A percentile compares a stretch with the other conserved stretches of the same genome.
Evolutionary conservation across 179 eudicot genomes (phyloP).

Genomic region (Spergularia azorica): DNA sequence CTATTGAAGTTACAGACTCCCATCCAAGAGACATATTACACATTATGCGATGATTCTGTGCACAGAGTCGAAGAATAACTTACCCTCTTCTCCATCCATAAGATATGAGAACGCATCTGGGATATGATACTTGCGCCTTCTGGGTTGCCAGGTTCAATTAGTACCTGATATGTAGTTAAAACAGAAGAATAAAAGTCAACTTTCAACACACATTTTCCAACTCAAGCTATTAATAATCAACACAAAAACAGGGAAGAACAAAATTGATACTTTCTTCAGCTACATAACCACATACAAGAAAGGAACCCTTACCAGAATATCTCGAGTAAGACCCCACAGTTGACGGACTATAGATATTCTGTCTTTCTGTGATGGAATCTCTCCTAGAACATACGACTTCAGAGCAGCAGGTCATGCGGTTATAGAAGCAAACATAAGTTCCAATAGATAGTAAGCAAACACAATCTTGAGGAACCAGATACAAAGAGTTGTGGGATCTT

Average conservation of each 20-base stretch:
- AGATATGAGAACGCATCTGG: slow-evolving; percentile 87
- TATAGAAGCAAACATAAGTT: slow-evolving; percentile 6
- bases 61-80: slow-evolving; percentile 5
- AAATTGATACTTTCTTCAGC: not conserved
- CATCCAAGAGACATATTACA: not conserved
- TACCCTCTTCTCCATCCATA: slow-evolving; percentile 99
- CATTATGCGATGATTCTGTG: not conserved
- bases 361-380: slow-evolving; percentile 83
- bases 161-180: slow-evolving; percentile 49
- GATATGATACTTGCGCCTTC: slow-evolving; percentile 85
- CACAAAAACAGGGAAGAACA: not conserved
- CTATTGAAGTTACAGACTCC: not conserved
- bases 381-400: slow-evolving; percentile 98
- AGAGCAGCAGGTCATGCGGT: slow-evolving; percentile 10
- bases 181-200: not conserved
- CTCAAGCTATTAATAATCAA: not conserved
- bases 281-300: not conserved
- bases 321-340: slow-evolving; percentile 85
- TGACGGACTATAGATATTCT: slow-evolving; percentile 84
- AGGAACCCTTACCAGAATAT: slow-evolving; percentile 64
- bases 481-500: slow-evolving; percentile 33
- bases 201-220: too few relatives aligned
- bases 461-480: not conserved
- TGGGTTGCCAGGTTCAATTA: slow-evolving; percentile 97
- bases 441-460: not conserved